phyloP scores from a whole-genome alignment of 2,329 filamentous ascomycete genomes.

The Scedosporium boydii region DNA sequence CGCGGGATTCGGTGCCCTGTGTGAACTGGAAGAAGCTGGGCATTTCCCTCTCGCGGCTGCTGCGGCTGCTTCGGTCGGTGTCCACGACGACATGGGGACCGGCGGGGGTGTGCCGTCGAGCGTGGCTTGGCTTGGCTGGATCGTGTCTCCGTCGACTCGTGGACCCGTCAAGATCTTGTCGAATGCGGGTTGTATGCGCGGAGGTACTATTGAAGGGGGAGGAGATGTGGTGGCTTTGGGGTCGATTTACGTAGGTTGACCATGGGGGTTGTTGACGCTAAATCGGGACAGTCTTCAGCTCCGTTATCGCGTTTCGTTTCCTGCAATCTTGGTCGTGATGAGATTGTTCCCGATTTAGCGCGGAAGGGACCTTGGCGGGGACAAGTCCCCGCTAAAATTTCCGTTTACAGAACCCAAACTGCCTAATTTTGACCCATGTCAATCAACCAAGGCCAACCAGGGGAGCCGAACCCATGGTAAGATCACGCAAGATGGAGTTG shows the following conservation, averaged over 20 bases:
- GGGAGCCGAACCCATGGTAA: background rate
- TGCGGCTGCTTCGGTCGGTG: background rate
- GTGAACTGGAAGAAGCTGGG: constrained; percentile 60
- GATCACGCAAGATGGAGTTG: background rate
- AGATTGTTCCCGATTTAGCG: background rate
- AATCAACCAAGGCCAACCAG: background rate
- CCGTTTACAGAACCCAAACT: background rate
- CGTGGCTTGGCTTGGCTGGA: background rate
- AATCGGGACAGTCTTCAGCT: background rate
- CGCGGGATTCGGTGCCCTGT: constrained; percentile 51
- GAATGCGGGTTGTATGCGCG: background rate
- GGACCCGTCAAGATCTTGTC: too few species aligned
- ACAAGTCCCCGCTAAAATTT: background rate
- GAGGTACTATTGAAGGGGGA: background rate
- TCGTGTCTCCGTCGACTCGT: background rate
- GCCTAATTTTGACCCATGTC: background rate
- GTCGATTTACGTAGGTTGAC: background rate
- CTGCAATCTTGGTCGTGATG: background rate
- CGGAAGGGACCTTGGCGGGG: background rate
- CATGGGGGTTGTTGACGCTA: background rate
- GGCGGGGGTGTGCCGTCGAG: background rate
- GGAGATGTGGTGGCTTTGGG: background rate
- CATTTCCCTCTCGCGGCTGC: constrained; percentile 29
- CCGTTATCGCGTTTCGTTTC: background rate
- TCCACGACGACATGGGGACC: background rate